Base-by-base conservation (phyloP, 306 rosid species). In the Elaeagnus macrophylla region DNA sequence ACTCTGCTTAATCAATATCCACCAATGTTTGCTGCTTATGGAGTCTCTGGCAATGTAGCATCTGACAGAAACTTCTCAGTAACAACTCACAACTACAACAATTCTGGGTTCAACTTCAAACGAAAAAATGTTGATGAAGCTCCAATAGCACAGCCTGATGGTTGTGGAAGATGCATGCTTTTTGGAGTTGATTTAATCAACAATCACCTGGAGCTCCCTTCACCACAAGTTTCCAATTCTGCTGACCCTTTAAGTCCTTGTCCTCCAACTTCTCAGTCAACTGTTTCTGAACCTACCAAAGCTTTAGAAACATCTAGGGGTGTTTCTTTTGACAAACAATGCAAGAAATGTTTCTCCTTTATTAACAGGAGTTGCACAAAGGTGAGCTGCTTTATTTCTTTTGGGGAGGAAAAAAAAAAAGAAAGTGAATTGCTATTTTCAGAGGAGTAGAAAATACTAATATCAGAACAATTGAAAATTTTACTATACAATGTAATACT, bases 131-230 rank as follows among this genome's bases (percentile, higher is more conserved):
- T 67, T 61, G 71, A 67, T 58, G 71, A 65, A 62, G 71, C 36
- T 57, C 75, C 58, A 17, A 32, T 64, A 47, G 59, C 66, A 64
- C 77, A 51, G 45, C 74, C 66, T n/a, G 64, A 60, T 49, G 57
- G 61, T 50, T 7, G 17, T 36, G 36, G 45, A 36, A 67, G 37
- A 53, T 70, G 3, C 69, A 75, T 47, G 70, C 76, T 84, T 20
- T 84, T 84, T 53, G 94, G 94, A 32, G 58, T 84, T 62, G 66
- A 55, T 59, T 58, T 84, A 53, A 54, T 15, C 65, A 56, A 68
- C 14, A 40, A 39, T 44, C 63, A 64, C 53, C 61, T 72, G 68
- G 88, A 84, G 81, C 88, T 81, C 83, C 88, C 94, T 81, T 84
- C 88, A 73, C 81, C 48, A 55, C 82, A 81, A 78, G 65, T 67